Percentiles rank a stretch among this genome's conserved stretches.
phyloP scores from a whole-genome alignment of 164 flowering plant genomes.

The Nymphaea thermarum region DNA sequence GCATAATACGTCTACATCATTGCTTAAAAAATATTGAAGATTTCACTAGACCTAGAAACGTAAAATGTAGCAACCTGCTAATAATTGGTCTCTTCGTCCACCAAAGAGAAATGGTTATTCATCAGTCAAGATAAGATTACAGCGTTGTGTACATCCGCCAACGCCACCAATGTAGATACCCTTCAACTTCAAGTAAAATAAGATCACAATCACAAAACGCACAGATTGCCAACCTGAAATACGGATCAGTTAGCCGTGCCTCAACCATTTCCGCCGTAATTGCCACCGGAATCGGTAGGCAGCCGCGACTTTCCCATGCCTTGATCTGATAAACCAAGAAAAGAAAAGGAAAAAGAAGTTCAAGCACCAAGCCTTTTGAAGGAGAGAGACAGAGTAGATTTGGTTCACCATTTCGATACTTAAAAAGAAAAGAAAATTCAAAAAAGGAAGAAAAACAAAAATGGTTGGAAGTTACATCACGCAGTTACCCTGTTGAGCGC shows the following conservation, averaged over 20 bases:
- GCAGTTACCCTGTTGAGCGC: slow-evolving; percentile 47
- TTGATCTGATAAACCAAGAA: slow-evolving; percentile 27
- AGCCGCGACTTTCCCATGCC: slow-evolving; percentile 79
- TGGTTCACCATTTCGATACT: background rate
- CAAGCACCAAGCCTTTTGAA: background rate
- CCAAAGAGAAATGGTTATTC: too few relatives aligned
- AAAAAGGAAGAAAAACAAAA: background rate
- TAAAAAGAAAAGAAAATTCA: background rate
- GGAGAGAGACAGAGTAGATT: background rate
- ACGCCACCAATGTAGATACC: too few relatives aligned
- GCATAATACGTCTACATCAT: too few relatives aligned
- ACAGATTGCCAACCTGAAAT: slow-evolving; percentile 28
- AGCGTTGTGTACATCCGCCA: too few relatives aligned
- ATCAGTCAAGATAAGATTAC: too few relatives aligned
- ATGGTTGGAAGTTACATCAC: background rate
- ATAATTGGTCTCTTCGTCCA: too few relatives aligned
- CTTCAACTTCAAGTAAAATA: background rate
- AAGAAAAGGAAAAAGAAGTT: background rate
- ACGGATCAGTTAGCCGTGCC: slow-evolving; percentile 68
- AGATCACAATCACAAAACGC: background rate
- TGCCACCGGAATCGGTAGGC: slow-evolving; percentile 52
- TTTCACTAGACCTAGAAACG: too few relatives aligned
- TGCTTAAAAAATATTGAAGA: too few relatives aligned
- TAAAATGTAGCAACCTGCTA: too few relatives aligned
- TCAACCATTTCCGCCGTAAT: slow-evolving; percentile 63